Conservation (phyloP, 2,329 filamentous ascomycete species). For the Magnaporthales sp. region DNA sequence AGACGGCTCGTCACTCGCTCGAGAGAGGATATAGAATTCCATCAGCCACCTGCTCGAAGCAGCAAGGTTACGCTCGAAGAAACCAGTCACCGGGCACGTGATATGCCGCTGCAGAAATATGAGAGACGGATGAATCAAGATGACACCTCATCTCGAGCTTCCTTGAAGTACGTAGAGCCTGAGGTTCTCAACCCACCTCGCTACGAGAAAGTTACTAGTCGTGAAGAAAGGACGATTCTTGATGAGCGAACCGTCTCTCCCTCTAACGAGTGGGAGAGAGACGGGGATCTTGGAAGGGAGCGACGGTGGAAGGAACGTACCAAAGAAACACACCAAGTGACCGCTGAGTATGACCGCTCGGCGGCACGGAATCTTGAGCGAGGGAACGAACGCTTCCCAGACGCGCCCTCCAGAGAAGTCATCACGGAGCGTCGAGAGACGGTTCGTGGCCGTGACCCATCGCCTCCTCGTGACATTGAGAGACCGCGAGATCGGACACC, state of each 20-base stretch:
- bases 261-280: background rate
- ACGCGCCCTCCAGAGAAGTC: background rate
- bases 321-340: background rate
- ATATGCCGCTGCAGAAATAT: background rate
- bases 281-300: background rate
- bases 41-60: background rate
- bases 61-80: background rate
- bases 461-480: background rate
- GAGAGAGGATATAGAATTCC: background rate
- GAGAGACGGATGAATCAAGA: background rate
- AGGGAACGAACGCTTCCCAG: background rate
- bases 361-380: background rate
- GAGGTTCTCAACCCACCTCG: background rate
- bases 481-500: background rate
- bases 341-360: background rate
- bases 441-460: background rate
- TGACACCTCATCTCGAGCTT: background rate
- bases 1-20: background rate
- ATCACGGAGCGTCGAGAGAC: background rate
- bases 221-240: background rate
- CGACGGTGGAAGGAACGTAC: background rate
- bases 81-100: background rate
- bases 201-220: background rate
- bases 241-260: background rate
- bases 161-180: background rate